Base-by-base conservation (phyloP, 202 grass and related monocot species). In the Carex arenaria region DNA sequence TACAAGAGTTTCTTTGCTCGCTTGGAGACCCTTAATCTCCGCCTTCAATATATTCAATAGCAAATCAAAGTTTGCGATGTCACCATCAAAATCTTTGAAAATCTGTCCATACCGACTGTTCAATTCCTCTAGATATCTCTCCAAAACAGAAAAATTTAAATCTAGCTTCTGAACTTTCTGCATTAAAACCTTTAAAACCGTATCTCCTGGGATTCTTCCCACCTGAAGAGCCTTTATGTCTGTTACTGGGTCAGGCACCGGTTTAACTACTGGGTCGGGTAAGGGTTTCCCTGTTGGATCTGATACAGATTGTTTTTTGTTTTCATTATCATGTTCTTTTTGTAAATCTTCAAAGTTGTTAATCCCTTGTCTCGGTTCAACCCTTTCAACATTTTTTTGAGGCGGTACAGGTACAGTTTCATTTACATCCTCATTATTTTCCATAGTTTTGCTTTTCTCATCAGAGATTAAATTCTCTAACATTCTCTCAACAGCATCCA, bases 401-500 rank as follows among this genome's bases (percentile, higher is more conserved):
- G 62, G 80, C n/a, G 64, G 43, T 12, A 28, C 49, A 67, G 71
- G 67, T 4, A 71, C 42, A 83, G 91, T 82, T 71, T 94, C 96
- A 65, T 67, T 56, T 56, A 73, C 53, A 11, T 93, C 89, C 40
- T 92, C 96, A 76, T 88, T 85, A 74, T 88, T 68, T 89, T 99
- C 91, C 20, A 64, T 28, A n/a, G 19, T 81, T 81, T 81, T 81
- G 10, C 38, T 92, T 55, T 85, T 96, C 69, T 99, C 96, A 86
- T 90, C 90, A 65, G 93, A 90, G 67, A 99, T 99, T 86, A 99
- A 85, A 85, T 92, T 89, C 85, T 99, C 91, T 7, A 99, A 74
- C 96, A 99, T 99, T 89, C 89, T 94, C 81, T 99, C 96, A 18
- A 99, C 89, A 23, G 93, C 96, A 96, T 99, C 96, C 82, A 99